Evolutionary conservation across 768 basidiomycete genomes (phyloP).

Genomic region (Leucogyrophana mollusca): DNA sequence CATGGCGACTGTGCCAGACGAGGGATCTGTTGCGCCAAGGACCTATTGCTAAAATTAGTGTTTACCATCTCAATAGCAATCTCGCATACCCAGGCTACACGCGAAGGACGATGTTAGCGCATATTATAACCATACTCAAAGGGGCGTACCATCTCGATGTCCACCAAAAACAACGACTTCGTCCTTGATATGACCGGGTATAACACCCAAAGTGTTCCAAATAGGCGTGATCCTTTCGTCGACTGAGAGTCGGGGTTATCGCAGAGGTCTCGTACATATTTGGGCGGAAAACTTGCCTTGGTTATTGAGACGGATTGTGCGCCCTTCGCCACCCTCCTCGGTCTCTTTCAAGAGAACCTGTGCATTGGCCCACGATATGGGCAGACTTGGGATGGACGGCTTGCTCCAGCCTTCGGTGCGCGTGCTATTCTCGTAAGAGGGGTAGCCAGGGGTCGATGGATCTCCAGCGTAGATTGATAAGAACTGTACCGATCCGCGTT

Average conservation of each 20-base stretch:
- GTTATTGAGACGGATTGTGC: constrained; percentile 55
- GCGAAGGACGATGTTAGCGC: background rate
- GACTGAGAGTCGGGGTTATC: constrained; percentile 24
- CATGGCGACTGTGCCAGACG: constrained; percentile 75
- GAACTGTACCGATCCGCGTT: constrained; percentile 68
- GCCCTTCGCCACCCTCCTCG: constrained; percentile 40
- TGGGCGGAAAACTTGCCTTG: constrained; percentile 37
- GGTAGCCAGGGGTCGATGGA: constrained; percentile 48
- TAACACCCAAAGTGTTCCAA: constrained; percentile 68
- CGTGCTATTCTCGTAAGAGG: constrained; percentile 65
- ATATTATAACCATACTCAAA: background rate
- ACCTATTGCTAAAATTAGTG: constrained; percentile 41
- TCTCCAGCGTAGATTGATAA: constrained; percentile 55
- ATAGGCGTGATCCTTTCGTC: constrained; percentile 61
- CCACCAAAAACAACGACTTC: constrained; percentile 71
- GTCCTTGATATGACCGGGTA: constrained; percentile 62
- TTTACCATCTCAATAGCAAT: background rate
- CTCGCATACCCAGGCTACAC: constrained; percentile 17
- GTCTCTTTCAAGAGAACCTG: constrained; percentile 51
- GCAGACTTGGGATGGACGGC: constrained; percentile 59
- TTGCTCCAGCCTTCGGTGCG: constrained; percentile 47
- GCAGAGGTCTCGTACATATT: background rate
- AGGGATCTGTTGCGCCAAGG: constrained; percentile 77
- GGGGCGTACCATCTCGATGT: constrained; percentile 62
- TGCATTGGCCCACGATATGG: constrained; percentile 68